phyloP scores from a whole-genome alignment of 345 rosid genomes.

The Populus davidiana region DNA sequence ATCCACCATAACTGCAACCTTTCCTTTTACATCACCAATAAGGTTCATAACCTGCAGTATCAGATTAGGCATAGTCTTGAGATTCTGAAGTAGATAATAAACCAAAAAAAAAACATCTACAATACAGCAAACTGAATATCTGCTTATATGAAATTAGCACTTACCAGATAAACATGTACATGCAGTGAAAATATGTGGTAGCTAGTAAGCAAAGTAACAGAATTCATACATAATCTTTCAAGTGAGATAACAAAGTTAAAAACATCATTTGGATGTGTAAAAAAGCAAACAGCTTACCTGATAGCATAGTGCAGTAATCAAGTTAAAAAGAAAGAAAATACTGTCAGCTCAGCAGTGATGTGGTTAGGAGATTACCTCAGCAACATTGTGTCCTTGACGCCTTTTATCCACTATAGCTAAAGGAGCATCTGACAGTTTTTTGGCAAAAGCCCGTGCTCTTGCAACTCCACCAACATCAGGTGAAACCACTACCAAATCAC shows the following conservation, averaged over 20 bases:
- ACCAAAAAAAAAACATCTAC: not conserved
- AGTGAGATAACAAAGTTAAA: not conserved
- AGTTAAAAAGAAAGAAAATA: not conserved
- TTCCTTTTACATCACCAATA: slow-evolving; percentile 31
- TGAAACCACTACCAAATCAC: slow-evolving; percentile 88
- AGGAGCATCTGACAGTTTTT: slow-evolving; percentile 32
- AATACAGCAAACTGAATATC: not conserved
- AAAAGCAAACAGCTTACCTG: not conserved
- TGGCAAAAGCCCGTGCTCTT: slow-evolving; percentile 32
- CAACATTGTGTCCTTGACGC: slow-evolving; percentile 68
- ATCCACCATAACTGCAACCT: slow-evolving; percentile 36
- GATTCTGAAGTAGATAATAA: not conserved
- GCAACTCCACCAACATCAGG: slow-evolving; percentile 82
- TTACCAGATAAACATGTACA: not conserved
- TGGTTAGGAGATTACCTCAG: slow-evolving; percentile 54
- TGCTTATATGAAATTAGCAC: not conserved
- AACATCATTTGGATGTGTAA: not conserved
- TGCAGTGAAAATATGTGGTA: not conserved
- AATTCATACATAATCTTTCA: not conserved
- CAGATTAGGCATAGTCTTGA: not conserved
- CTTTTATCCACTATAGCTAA: slow-evolving; percentile 35
- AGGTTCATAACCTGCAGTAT: slow-evolving; percentile 30
- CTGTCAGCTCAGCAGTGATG: not conserved
- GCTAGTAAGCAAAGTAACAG: not conserved
- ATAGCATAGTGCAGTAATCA: not conserved